Conservation (phyloP, 345 rosid genomes). For the Salix viminalis region DNA sequence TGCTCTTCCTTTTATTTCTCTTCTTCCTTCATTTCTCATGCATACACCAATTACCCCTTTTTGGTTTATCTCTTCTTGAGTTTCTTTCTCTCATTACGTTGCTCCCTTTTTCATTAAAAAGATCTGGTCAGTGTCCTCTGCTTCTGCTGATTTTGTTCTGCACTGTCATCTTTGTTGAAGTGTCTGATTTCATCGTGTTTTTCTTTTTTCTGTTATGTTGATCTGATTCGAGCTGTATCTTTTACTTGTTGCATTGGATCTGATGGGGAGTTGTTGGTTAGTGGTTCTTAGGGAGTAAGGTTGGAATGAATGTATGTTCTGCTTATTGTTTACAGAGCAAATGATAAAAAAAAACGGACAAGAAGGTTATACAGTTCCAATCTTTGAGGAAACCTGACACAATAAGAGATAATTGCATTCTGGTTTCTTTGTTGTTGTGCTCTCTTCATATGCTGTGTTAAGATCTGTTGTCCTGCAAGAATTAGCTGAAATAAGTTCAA, state of each 20-base stretch:
- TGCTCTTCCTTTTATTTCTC: conserved; percentile 1
- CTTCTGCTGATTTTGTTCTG: not conserved
- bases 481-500: not conserved
- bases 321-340: not conserved
- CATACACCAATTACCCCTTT: not conserved
- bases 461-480: conserved; percentile 3
- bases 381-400: not conserved
- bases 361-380: not conserved
- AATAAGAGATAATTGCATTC: not conserved
- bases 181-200: not conserved
- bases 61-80: not conserved
- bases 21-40: not conserved
- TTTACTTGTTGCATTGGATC: not conserved
- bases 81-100: not conserved
- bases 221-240: not conserved
- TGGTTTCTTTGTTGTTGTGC: not conserved
- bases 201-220: not conserved
- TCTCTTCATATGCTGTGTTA: not conserved
- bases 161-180: not conserved
- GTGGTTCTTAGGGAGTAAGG: not conserved
- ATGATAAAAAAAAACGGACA: not conserved
- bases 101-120: not conserved
- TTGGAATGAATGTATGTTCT: not conserved
- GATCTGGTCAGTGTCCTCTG: conserved; percentile 7
- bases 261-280: not conserved